Evolutionary conservation across 2,329 filamentous ascomycete species (phyloP).

Genomic region (Stemphylium lycopersici): DNA sequence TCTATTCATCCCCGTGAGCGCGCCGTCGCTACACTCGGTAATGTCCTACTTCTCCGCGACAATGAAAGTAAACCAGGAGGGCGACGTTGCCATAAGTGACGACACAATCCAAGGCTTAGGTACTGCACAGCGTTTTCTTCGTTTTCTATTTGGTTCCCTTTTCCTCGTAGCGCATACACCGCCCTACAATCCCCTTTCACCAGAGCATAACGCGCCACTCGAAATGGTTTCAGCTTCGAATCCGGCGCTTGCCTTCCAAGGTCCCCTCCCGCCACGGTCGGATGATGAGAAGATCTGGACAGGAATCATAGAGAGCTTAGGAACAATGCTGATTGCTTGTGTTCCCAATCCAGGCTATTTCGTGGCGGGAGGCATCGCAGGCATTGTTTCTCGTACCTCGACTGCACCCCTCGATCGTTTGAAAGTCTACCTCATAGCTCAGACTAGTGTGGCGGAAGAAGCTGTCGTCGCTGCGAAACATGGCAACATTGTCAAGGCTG

Average conservation of each 20-base stretch:
- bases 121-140: conserved; percentile 74
- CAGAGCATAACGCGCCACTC: conserved; percentile 31
- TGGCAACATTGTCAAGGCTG: conserved; percentile 69
- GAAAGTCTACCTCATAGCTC: conserved; percentile 96
- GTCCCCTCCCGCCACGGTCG: conserved; percentile 47
- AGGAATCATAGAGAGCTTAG: conserved; percentile 43
- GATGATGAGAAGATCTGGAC: conserved; percentile 36
- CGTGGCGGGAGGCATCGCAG: conserved; percentile 90
- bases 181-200: conserved; percentile 38
- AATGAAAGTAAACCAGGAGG: conserved; percentile 88
- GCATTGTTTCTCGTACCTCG: conserved; percentile 91
- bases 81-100: conserved; percentile 90
- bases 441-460: conserved; percentile 69
- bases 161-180: conserved; percentile 67
- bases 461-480: conserved; percentile 71
- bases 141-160: conserved; percentile 77
- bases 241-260: conserved; percentile 31
- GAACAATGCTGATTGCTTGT: conserved; percentile 61
- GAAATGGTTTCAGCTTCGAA: conserved; percentile 35
- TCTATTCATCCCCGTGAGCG: conserved; percentile 78
- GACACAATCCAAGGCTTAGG: conserved; percentile 92
- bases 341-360: conserved; percentile 96
- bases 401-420: conserved; percentile 95
- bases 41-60: conserved; percentile 91
- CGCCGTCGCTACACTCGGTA: conserved; percentile 77